Conservation (phyloP, 306 rosid genomes). For the Astragalus glycyphyllos region DNA sequence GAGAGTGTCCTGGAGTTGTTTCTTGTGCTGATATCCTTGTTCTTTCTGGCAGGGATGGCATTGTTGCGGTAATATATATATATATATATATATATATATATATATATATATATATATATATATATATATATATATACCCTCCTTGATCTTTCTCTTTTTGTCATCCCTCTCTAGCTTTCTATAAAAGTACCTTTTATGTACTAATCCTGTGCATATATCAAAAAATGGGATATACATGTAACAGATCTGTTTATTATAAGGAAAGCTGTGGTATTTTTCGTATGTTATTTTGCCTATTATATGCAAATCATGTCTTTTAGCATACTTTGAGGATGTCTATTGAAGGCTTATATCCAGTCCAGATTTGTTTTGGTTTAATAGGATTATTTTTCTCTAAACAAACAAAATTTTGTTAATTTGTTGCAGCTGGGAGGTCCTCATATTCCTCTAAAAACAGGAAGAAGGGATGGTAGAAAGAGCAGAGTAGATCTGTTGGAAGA, state of each 20-base stretch:
- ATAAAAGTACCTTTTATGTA: not conserved
- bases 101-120: too few species aligned
- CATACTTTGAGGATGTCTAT: not conserved
- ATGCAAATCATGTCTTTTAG: not conserved
- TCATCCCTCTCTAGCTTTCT: not conserved
- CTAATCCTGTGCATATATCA: not conserved
- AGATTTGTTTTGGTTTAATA: conserved; percentile 5
- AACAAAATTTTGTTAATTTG: not conserved
- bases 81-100: too few species aligned
- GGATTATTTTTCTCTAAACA: too few species aligned
- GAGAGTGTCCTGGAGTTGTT: conserved; percentile 96
- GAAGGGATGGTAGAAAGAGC: conserved; percentile 98
- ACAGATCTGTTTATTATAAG: not conserved
- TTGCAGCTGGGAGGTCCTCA: conserved; percentile 90
- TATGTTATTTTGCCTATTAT: not conserved
- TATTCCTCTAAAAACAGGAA: conserved; percentile 87
- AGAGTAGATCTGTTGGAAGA: conserved; percentile 82
- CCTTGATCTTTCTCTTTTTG: not conserved
- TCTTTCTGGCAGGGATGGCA: conserved; percentile 90
- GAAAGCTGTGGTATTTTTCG: too few species aligned
- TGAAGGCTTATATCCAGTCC: conserved; percentile 12
- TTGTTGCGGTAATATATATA: conserved; percentile 67
- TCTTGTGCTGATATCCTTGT: conserved; percentile 95
- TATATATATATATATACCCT: too few species aligned
- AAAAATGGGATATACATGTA: too few species aligned